Evolutionary conservation across 108 stramenopile genomes (phyloP).

Genomic region (Discostella pseudostelligera): DNA sequence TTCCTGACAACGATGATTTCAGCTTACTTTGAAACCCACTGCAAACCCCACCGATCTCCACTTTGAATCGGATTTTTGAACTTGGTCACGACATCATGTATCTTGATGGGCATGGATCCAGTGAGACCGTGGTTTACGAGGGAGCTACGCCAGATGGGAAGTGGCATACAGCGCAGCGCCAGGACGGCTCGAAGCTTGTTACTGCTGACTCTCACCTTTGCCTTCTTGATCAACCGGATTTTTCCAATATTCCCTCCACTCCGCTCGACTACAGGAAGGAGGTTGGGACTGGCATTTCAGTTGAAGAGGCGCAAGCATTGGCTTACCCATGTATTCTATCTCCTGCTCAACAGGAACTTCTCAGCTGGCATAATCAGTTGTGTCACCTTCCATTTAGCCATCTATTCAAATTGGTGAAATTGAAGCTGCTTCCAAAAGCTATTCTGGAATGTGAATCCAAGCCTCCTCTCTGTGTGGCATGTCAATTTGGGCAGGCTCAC

Average conservation of each 20-base stretch:
- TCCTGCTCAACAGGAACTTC: slow-evolving; percentile 9
- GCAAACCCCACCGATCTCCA: not conserved
- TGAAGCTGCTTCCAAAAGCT: not conserved
- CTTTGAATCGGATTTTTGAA: not conserved
- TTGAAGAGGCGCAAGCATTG: not conserved
- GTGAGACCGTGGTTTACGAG: slow-evolving; percentile 2
- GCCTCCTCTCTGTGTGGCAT: slow-evolving; percentile 25
- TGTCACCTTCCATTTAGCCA: slow-evolving; percentile 2
- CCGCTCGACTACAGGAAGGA: slow-evolving; percentile 3
- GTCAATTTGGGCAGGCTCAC: slow-evolving; percentile 30
- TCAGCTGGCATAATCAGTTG: slow-evolving; percentile 6
- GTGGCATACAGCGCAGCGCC: not conserved
- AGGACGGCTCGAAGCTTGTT: not conserved
- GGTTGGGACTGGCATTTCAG: slow-evolving; percentile 1
- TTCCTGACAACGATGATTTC: not conserved
- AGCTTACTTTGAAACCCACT: not conserved
- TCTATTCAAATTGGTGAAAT: not conserved
- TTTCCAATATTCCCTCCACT: slow-evolving; percentile 2
- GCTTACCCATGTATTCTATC: slow-evolving; percentile 3
- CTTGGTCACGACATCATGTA: slow-evolving; percentile 3
- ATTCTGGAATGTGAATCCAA: not conserved
- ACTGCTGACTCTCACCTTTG: not conserved
- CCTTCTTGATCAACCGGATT: not conserved
- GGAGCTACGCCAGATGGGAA: slow-evolving; percentile 1
- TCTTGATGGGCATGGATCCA: not conserved